A percentile compares a stretch with the other conserved stretches of the same genome.
phyloP scores from a whole-genome alignment of 2,329 filamentous ascomycete species.

The Aureobasidium leucospermi region DNA sequence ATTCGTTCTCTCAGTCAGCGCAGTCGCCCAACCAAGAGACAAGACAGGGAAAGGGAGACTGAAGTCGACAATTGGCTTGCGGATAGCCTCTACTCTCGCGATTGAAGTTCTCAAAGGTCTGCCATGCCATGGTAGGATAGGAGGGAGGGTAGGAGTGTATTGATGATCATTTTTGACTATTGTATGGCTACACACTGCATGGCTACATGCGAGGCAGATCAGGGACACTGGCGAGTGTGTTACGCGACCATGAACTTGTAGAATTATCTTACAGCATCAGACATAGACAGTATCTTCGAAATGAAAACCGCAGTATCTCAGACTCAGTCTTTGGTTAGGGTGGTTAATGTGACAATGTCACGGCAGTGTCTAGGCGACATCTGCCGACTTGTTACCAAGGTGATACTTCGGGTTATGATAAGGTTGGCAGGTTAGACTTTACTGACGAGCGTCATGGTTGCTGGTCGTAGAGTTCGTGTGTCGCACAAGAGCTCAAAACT shows the following conservation, averaged over 20 bases:
- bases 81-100: conserved; percentile 16
- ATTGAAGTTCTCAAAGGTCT: background rate
- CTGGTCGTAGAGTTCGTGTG: background rate
- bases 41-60: conserved; percentile 10
- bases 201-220: background rate
- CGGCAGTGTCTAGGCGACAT: background rate
- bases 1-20: conserved; percentile 19
- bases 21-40: background rate
- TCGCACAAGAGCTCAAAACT: background rate
- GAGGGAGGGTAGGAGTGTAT: background rate
- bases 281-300: background rate
- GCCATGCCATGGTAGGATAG: background rate
- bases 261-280: background rate
- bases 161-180: background rate
- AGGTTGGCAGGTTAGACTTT: background rate
- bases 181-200: background rate
- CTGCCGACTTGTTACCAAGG: background rate
- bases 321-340: background rate
- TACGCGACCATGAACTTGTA: background rate
- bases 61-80: conserved; percentile 22
- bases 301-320: background rate
- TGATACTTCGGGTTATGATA: background rate
- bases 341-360: background rate
- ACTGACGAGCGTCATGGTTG: background rate
- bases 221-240: background rate